Conservation (phyloP, 169 alveolate species). For the Plasmodium inui region DNA sequence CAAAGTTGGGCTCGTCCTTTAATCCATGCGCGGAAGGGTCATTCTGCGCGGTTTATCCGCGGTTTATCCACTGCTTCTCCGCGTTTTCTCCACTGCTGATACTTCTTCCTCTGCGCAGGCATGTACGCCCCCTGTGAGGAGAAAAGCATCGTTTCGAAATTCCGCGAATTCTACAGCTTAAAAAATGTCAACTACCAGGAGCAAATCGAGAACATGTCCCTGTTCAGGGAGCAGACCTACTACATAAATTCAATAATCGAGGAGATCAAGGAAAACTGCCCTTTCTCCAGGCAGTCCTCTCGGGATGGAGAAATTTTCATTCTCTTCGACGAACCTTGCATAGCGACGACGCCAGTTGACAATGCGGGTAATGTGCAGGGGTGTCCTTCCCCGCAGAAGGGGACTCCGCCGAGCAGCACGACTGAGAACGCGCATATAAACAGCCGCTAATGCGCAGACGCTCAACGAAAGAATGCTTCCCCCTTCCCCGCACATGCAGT, state of each 20-base stretch:
- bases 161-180: slow-evolving; percentile 72
- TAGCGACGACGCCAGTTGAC: slow-evolving; percentile 74
- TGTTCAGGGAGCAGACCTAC: slow-evolving; percentile 72
- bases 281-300: background rate
- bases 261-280: slow-evolving; percentile 64
- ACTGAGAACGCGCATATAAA: background rate
- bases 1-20: background rate
- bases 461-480: background rate
- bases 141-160: slow-evolving; percentile 44
- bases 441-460: background rate
- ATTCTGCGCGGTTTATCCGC: too few relatives aligned
- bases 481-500: background rate
- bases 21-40: too few relatives aligned
- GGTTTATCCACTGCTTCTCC: background rate
- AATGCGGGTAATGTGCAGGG: slow-evolving; percentile 44
- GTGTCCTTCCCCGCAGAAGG: background rate
- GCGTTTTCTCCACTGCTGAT: background rate
- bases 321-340: slow-evolving; percentile 71
- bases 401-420: background rate
- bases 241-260: slow-evolving; percentile 67
- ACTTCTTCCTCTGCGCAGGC: slow-evolving; percentile 1
- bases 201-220: slow-evolving; percentile 74
- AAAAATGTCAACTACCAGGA: slow-evolving; percentile 74
- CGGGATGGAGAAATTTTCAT: slow-evolving; percentile 65
- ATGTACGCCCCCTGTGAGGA: slow-evolving; percentile 74